These are phyloP conservation scores for Cercospora janseana DNA, from an alignment of 2,329 filamentous ascomycete genomes.

Conservation along the genomic window DNA sequence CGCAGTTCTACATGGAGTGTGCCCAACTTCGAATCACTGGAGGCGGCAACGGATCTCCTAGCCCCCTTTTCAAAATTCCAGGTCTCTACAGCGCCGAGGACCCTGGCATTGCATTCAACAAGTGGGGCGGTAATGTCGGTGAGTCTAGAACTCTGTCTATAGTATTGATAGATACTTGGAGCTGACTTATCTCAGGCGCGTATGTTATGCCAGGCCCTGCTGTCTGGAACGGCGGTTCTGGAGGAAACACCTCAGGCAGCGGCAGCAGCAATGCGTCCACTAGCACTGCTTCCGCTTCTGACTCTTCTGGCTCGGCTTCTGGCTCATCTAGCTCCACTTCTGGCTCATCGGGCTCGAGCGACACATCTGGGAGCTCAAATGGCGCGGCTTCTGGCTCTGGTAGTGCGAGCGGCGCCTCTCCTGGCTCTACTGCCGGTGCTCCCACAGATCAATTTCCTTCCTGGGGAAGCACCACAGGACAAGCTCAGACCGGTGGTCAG, in stretches of 20 bases:
- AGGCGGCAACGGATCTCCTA: constrained; percentile 22
- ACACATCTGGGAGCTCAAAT: not conserved
- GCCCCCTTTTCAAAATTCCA: constrained; percentile 24
- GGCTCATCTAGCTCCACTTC: not conserved
- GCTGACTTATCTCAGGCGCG: not conserved
- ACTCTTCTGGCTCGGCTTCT: not conserved
- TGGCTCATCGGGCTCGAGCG: not conserved
- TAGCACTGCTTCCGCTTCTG: not conserved
- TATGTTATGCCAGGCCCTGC: not conserved
- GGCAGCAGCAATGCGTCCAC: not conserved
- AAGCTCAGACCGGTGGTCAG: not conserved
- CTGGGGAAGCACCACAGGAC: too few relatives aligned
- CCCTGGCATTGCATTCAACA: constrained; percentile 26
- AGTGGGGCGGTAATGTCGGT: constrained; percentile 19
- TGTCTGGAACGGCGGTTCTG: not conserved
- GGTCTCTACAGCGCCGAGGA: constrained; percentile 27
- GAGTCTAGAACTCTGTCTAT: not conserved
- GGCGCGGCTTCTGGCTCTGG: not conserved
- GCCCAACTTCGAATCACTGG: constrained; percentile 25
- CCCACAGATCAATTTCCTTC: not conserved
- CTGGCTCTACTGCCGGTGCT: not conserved
- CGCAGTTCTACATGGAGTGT: constrained; percentile 24
- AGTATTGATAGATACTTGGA: not conserved
- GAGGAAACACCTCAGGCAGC: not conserved
- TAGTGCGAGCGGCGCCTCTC: not conserved